Evolutionary conservation across 352 stramenopile species (phyloP).

Genomic region (Pythium coloratum): DNA sequence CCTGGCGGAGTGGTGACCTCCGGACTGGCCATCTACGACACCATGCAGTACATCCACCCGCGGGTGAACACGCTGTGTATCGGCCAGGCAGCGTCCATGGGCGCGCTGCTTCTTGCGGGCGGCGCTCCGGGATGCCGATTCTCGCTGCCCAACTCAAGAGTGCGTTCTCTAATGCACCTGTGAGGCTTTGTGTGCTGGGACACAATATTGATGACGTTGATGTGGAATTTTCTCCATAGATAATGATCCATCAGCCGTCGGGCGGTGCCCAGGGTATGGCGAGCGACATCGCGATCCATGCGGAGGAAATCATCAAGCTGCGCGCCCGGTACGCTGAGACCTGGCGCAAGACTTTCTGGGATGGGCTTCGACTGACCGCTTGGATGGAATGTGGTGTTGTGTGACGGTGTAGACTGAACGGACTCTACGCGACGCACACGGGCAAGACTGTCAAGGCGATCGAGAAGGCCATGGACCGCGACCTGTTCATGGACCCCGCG

Average conservation of each 20-base stretch:
- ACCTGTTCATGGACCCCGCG: slow-evolving; percentile 83
- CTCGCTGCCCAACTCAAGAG: slow-evolving; percentile 93
- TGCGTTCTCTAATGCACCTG: slow-evolving; percentile 32
- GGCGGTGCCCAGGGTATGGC: slow-evolving; percentile 97
- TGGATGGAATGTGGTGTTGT: slow-evolving; percentile 9
- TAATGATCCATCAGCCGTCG: slow-evolving; percentile 98
- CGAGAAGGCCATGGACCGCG: slow-evolving; percentile 86
- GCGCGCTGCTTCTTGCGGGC: slow-evolving; percentile 92
- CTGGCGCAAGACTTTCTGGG: slow-evolving; percentile 51
- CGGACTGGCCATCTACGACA: slow-evolving; percentile 98
- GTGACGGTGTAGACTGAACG: slow-evolving; percentile 56
- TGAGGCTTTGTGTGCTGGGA: neutral
- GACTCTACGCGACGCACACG: slow-evolving; percentile 71
- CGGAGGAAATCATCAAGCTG: slow-evolving; percentile 97
- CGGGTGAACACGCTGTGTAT: slow-evolving; percentile 98
- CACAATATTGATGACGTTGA: neutral
- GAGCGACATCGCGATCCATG: slow-evolving; percentile 98
- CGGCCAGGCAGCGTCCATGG: slow-evolving; percentile 97
- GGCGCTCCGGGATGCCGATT: slow-evolving; percentile 88
- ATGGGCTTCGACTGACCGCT: neutral
- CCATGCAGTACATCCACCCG: slow-evolving; percentile 97
- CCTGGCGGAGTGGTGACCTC: slow-evolving; percentile 96
- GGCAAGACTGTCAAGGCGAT: slow-evolving; percentile 74
- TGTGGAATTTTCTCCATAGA: slow-evolving; percentile 34
- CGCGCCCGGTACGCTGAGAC: slow-evolving; percentile 52